Conservation (phyloP, 2,329 filamentous ascomycete genomes). For the Beauveria varroae region DNA sequence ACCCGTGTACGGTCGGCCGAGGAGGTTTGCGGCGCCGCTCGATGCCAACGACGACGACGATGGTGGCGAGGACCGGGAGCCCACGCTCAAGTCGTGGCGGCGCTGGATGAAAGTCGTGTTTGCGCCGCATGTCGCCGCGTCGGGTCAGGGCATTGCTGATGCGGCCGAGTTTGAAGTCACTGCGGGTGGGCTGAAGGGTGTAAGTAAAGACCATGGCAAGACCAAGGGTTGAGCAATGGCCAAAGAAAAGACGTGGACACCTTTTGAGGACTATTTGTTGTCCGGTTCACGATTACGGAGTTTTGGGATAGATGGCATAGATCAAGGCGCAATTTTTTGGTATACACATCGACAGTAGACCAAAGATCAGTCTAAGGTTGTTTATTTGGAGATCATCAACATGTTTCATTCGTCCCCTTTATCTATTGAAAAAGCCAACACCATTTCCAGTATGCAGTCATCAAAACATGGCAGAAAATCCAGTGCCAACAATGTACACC, state of each 20-base stretch:
- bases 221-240: background rate
- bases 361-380: background rate
- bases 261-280: background rate
- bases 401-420: background rate
- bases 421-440: background rate
- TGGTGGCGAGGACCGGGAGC: constrained; percentile 33
- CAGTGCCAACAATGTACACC: background rate
- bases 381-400: constrained; percentile 7
- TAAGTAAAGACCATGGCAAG: constrained; percentile 10
- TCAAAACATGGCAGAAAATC: background rate
- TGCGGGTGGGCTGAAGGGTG: constrained; percentile 49
- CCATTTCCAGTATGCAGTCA: background rate
- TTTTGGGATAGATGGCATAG: background rate
- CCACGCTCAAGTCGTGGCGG: constrained; percentile 53
- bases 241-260: background rate
- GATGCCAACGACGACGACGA: constrained; percentile 30
- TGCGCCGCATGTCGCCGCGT: constrained; percentile 61
- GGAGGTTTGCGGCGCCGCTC: constrained; percentile 26
- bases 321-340: background rate
- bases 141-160: constrained; percentile 38
- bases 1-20: constrained; percentile 41
- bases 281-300: background rate
- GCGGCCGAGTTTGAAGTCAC: constrained; percentile 70
- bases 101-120: constrained; percentile 87
- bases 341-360: background rate